Conservation (phyloP, 441 rosid species). For the Raphanus hybrid region DNA sequence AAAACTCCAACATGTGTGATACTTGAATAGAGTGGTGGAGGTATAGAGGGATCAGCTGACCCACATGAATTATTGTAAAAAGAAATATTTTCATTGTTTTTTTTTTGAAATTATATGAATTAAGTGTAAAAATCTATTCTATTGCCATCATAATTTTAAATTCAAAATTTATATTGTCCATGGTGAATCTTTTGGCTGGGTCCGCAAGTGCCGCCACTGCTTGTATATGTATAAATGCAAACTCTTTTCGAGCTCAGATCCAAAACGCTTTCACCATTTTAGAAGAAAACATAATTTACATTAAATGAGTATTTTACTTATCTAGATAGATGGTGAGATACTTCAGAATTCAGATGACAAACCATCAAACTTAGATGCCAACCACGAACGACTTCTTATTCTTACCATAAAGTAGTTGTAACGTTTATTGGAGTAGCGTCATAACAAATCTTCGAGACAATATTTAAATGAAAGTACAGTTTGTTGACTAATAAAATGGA, state of each 20-base stretch:
- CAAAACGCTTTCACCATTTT: background rate
- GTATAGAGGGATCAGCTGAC: no score
- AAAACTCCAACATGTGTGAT: no score
- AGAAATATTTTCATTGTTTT: no score
- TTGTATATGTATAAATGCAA: background rate
- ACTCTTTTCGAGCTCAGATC: background rate
- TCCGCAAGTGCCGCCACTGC: no score
- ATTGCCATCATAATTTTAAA: no score
- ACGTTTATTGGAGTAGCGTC: background rate
- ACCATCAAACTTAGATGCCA: background rate
- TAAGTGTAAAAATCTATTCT: no score
- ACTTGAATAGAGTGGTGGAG: no score
- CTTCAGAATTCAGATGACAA: background rate
- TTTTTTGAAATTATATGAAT: no score
- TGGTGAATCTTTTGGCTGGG: no score
- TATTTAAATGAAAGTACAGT: slow-evolving; percentile 12
- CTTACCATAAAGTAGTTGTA: background rate
- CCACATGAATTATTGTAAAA: no score
- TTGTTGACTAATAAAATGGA: slow-evolving; percentile 23
- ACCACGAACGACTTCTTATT: background rate
- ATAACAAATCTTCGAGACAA: background rate
- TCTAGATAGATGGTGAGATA: background rate
- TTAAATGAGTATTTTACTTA: background rate
- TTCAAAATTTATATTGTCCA: no score
- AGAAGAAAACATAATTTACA: background rate